phyloP scores from a whole-genome alignment of 768 basidiomycete species.

The Tulasnella sp. region DNA sequence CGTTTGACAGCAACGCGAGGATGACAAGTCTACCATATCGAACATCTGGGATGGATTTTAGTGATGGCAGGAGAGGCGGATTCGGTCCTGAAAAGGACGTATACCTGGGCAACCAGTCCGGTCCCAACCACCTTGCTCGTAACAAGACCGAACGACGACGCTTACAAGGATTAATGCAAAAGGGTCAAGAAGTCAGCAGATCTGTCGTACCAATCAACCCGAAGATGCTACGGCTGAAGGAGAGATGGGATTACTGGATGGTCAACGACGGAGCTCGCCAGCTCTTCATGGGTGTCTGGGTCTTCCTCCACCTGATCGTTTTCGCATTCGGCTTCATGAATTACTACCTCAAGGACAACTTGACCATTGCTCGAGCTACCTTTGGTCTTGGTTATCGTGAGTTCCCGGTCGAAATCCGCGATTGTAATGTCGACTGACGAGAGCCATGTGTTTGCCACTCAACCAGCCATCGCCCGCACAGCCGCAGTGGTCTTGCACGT shows the following conservation, averaged over 20 bases:
- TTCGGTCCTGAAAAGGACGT: background rate
- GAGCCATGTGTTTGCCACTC: background rate
- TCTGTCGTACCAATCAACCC: background rate
- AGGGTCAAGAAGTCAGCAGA: background rate
- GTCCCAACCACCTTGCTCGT: conserved; percentile 43
- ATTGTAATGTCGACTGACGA: background rate
- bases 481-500: conserved; percentile 86
- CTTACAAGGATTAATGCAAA: conserved; percentile 66
- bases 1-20: background rate
- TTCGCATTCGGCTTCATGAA: conserved; percentile 63
- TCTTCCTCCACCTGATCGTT: conserved; percentile 71
- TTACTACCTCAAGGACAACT: conserved; percentile 73
- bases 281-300: conserved; percentile 70
- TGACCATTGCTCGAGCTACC: conserved; percentile 45
- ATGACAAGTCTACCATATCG: background rate
- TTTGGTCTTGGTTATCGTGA: conserved; percentile 74
- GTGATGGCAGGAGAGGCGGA: background rate
- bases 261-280: conserved; percentile 38
- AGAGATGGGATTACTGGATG: conserved; percentile 24
- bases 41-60: background rate
- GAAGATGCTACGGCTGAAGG: conserved; percentile 1
- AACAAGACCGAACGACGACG: conserved; percentile 78
- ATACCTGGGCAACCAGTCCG: background rate
- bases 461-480: conserved; percentile 67
- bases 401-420: conserved; percentile 18